Conservation (phyloP, 257 asterid species). For the Przewalskia tangutica region DNA sequence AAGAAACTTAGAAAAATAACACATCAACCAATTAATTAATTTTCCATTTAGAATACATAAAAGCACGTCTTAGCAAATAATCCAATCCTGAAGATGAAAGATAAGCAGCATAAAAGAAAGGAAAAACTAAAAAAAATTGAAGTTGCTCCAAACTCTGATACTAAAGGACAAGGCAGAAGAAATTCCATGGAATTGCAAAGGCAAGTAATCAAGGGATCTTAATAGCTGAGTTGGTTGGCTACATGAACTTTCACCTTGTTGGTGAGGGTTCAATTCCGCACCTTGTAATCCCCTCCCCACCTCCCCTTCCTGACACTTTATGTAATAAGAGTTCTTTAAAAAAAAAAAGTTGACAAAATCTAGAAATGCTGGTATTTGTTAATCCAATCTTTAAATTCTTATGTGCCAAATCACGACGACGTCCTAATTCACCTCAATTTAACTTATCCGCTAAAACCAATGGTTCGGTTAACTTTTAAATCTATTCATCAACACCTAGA, state of each 20-base stretch:
- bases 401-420: neutral
- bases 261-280: too few species aligned
- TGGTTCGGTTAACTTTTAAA: neutral
- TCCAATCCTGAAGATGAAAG: neutral
- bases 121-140: neutral
- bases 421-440: neutral
- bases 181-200: neutral
- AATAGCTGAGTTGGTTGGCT: too few species aligned
- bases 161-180: neutral
- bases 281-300: too few species aligned
- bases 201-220: neutral
- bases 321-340: too few species aligned
- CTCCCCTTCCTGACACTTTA: too few species aligned
- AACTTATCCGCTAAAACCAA: neutral
- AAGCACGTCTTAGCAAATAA: neutral
- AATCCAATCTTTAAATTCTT: neutral
- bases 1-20: neutral
- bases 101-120: neutral
- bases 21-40: neutral
- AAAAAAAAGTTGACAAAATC: neutral
- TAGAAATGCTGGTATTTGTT: neutral
- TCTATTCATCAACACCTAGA: neutral
- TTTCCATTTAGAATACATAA: neutral
- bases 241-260: too few species aligned
- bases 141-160: neutral